These are phyloP conservation scores for Crithidia bombi DNA, from an alignment of 208 protist genomes.

Conservation along the genomic window DNA sequence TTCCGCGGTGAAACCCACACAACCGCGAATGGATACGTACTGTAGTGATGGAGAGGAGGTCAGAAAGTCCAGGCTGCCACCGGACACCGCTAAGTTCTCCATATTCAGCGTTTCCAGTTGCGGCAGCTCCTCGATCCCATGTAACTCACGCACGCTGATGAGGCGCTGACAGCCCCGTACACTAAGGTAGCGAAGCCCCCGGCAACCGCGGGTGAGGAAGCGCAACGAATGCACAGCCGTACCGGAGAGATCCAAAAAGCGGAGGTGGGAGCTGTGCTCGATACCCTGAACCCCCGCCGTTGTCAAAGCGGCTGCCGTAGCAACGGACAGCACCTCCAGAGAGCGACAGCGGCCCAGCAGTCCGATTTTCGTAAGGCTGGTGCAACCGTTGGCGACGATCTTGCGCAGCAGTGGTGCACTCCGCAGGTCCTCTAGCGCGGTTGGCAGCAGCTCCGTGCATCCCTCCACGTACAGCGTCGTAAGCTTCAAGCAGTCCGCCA, in stretches of 20 bases:
- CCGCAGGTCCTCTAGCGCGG: constrained; percentile 44
- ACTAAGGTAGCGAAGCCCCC: constrained; percentile 36
- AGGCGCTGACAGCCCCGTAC: constrained; percentile 38
- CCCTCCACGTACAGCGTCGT: constrained; percentile 54
- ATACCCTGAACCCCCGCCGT: constrained; percentile 39
- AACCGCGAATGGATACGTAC: constrained; percentile 31
- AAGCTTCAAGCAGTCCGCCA: constrained; percentile 41
- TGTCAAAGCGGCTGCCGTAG: constrained; percentile 33
- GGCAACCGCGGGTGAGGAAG: constrained; percentile 40
- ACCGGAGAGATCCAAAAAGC: constrained; percentile 51
- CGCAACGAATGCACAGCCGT: constrained; percentile 38
- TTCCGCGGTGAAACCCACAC: constrained; percentile 11
- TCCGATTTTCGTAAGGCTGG: constrained; percentile 29
- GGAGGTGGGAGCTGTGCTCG: constrained; percentile 35
- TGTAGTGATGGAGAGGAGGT: constrained; percentile 28
- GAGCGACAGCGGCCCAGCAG: constrained; percentile 35
- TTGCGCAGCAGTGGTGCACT: constrained; percentile 35
- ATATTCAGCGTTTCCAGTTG: constrained; percentile 41
- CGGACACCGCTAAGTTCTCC: constrained; percentile 28
- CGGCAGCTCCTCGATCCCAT: constrained; percentile 49
- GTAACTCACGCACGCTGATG: constrained; percentile 24
- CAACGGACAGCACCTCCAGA: constrained; percentile 48
- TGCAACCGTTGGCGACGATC: constrained; percentile 46
- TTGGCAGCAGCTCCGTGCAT: constrained; percentile 40
- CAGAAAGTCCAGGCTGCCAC: constrained; percentile 28